Base-by-base conservation (phyloP, 2,329 filamentous ascomycete species). In the Venturia carpophila region DNA sequence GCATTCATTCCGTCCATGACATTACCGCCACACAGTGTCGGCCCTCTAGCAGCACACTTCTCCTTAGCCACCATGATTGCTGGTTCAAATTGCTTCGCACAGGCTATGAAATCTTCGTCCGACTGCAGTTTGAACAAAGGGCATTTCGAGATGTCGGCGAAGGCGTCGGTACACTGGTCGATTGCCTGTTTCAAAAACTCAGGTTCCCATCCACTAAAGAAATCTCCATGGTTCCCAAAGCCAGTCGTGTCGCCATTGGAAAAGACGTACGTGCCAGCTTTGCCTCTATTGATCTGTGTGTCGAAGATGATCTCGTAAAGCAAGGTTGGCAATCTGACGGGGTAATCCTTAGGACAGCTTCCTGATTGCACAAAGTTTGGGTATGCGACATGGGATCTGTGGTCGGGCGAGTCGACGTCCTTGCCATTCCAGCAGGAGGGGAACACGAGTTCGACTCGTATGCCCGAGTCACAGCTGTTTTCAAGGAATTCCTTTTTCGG, bases 221-320 rank as follows among this genome's bases (percentile, higher is more conserved):
- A 92, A 72, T 95, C 91, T 61, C 82, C 91, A 72, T 94, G 79
- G 73, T 91, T 91, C 43, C 89, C 88, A 69, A 81, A 89, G 60
- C 88, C 88, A 70, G 64, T 87, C 34, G 84, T 81, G 71, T 97
- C 92, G 67, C 91, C 90, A 70, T 92, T 92, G 61, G 90, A 79
- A 62, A 95, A 77, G 62, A 92, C 80, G 71, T 95, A 96, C 68
- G 85, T 76, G 63, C 91, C 91, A 9, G 82, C 77, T 27, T 82
- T 76, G 65, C 82, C 82, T 37, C 77, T 78, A 75, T 89, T 95
- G 1, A 79, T 80, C 62, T 83, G 75, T 10, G 90, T 94, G 72
- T 87, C 79, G 84, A 87, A 96, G 74, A 96, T 95, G 42, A 88
- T 91, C 79, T 97, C 91, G 74, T 83, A 96, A 75, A 96, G 88